Base-by-base conservation (phyloP, 441 rosid species). In the Biscutella laevigata region DNA sequence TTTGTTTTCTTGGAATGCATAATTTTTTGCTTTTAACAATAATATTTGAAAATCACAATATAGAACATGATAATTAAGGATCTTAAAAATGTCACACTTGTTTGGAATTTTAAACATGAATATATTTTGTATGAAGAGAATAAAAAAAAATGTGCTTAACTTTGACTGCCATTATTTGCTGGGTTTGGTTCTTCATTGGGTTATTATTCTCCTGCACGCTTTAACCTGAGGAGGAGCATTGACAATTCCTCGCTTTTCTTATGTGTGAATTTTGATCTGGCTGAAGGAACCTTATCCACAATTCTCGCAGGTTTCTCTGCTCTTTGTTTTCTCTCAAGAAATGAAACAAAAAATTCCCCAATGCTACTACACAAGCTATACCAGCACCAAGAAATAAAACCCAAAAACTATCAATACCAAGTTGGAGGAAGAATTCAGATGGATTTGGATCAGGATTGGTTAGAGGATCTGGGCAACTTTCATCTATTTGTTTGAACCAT, bases 311-410 rank as follows among this genome's bases (percentile, higher is more conserved):
- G 61, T 32, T 39, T 14, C 51, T 22, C 43, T 56, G 52, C 0
- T 74, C 32, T 56, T 56, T 29, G 17, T 82, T 71, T 37, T 64
- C 67, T 6, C 53, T 54, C 16, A 74, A 1, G 27, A 86, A 86
- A 17, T 14, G 33, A 13, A 28, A 55, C 5, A 36, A 2, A 37
- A 43, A 86, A 44, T 68, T 64, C 4, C 67, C 4, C 28, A 83
- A 63, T 29, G 95, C 80, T 34, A 28, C 25, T 1, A 41, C 5
- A 12, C 82, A 67, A 21, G 70, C 75, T 4, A 59, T 19, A n/a
- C n/a, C n/a, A n/a, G n/a, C 80, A 17, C 77, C 68, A 8, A 78
- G 53, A 62, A 83, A 87, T 13, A 87, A 47, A 7, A 86, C 77
- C 86, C 76, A 62, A 33, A 87, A 84, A 32, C 84, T 84, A 1